Evolutionary conservation across 2,329 filamentous ascomycete genomes (phyloP), one percentile per base, ranked within the genome.

Genomic region (Monascus ruber): DNA sequence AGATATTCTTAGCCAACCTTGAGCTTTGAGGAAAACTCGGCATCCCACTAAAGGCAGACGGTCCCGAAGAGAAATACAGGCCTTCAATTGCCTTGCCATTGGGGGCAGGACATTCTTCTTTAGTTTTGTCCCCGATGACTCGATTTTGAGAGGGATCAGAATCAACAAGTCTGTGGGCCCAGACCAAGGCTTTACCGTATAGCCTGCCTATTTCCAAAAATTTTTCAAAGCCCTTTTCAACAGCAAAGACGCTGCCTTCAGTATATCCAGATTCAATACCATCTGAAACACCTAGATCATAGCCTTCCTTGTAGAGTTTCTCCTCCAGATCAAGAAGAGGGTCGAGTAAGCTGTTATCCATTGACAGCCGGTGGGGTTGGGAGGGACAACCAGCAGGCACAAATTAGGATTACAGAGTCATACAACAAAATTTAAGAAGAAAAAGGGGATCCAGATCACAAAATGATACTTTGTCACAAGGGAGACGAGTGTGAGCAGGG

Each of bases 201-300:
- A 96, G 64, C 42, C 74, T 73, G 2, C 89, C 89, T 59, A 86
- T 76, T 45, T 86, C 81, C 33, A 83, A 58, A 55, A 93, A 95
- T 64, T 94, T 96, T 52, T 94, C 85, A 52, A 91, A 96, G 0
- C 88, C 89, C 47, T 88, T 91, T 58, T 93, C 83, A 33, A 96
- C 76, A 1, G 89, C 91, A 56, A 96, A 86, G 17, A 86, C 77
- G 37, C 87, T 83, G 44, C 91, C 91, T 71, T 98, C 91, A 47
- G 85, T 78, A 42, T 81, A 79, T 31, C 91, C 91, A 27, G 85
- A 81, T 42, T 74, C 73, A 32, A 77, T 69, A 43, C 91, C 91
- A 62, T 94, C 89, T 32, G 72, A 66, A 35, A 77, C 62, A 33
- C 91, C 91, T 39, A 85, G 74, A 5, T 71, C 62, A 67, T 87